Evolutionary conservation across 1,284 basidiomycete genomes (phyloP).

Genomic region (Trametes versicolor): DNA sequence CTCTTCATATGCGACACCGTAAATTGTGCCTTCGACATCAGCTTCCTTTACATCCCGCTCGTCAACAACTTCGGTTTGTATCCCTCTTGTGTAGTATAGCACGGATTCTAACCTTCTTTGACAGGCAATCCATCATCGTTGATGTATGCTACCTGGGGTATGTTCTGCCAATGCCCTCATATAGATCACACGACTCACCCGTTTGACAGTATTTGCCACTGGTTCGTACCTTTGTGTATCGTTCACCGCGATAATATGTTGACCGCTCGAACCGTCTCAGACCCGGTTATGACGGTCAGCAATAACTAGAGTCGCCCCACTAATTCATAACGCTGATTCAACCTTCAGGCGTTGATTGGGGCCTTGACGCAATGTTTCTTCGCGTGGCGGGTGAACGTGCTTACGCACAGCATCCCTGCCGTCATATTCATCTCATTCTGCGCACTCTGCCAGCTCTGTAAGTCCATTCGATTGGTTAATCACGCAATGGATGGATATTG

Average conservation of each 20-base stretch:
- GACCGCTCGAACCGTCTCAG: constrained; percentile 22
- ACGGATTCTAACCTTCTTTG: not conserved
- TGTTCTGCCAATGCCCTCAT: constrained; percentile 6
- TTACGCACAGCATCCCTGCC: constrained; percentile 45
- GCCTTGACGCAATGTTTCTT: constrained; percentile 53
- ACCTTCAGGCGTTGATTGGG: constrained; percentile 48
- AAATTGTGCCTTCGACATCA: constrained; percentile 51
- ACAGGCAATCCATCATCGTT: constrained; percentile 40
- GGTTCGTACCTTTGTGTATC: constrained; percentile 30
- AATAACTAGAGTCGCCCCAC: no score
- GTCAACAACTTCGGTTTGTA: constrained; percentile 50
- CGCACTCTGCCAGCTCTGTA: constrained; percentile 45
- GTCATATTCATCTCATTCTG: constrained; percentile 41
- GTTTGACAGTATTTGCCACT: constrained; percentile 44
- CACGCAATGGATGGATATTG: not conserved
- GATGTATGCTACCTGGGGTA: constrained; percentile 46
- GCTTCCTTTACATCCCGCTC: constrained; percentile 49
- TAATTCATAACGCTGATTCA: not conserved
- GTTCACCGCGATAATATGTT: not conserved
- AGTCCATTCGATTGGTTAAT: constrained; percentile 15
- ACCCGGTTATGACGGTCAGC: constrained; percentile 47
- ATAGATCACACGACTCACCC: not conserved
- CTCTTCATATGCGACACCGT: constrained; percentile 51
- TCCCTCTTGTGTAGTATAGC: not conserved
- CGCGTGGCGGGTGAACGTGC: constrained; percentile 53